These are phyloP conservation scores for Plasmodium yoelii DNA, from an alignment of 169 alveolate species.

Conservation along the genomic window DNA sequence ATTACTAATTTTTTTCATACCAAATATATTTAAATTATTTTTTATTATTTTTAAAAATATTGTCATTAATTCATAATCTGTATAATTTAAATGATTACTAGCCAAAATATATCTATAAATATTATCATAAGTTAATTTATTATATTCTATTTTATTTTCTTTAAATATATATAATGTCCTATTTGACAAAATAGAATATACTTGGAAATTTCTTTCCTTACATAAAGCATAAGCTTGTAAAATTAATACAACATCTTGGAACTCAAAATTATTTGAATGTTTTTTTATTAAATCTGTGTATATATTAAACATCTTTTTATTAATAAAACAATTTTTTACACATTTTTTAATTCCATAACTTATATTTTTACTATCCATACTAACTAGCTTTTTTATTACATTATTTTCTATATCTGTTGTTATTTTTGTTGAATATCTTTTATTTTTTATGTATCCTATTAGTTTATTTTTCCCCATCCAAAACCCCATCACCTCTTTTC, in stretches of 20 bases:
- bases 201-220: constrained; percentile 65
- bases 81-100: constrained; percentile 49
- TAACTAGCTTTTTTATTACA: constrained; percentile 7
- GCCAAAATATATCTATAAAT: constrained; percentile 63
- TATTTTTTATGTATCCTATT: not conserved
- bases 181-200: constrained; percentile 41
- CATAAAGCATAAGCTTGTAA: constrained; percentile 73
- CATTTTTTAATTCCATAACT: constrained; percentile 65
- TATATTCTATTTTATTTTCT: constrained; percentile 2
- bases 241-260: constrained; percentile 31
- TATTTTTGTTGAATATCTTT: constrained; percentile 4
- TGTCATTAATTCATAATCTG: constrained; percentile 44
- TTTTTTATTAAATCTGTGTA: constrained; percentile 35
- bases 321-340: constrained; percentile 69
- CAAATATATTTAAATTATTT: constrained; percentile 33
- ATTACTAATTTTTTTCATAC: constrained; percentile 34
- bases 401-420: constrained; percentile 15
- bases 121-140: constrained; percentile 8
- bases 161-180: constrained; percentile 47
- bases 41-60: constrained; percentile 36
- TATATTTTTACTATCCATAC: constrained; percentile 23
- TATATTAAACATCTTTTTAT: constrained; percentile 55
- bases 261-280: constrained; percentile 7
- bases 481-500: not conserved
- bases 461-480: not conserved